Base-by-base conservation (phyloP, 345 rosid genomes). In the Draba incana region DNA sequence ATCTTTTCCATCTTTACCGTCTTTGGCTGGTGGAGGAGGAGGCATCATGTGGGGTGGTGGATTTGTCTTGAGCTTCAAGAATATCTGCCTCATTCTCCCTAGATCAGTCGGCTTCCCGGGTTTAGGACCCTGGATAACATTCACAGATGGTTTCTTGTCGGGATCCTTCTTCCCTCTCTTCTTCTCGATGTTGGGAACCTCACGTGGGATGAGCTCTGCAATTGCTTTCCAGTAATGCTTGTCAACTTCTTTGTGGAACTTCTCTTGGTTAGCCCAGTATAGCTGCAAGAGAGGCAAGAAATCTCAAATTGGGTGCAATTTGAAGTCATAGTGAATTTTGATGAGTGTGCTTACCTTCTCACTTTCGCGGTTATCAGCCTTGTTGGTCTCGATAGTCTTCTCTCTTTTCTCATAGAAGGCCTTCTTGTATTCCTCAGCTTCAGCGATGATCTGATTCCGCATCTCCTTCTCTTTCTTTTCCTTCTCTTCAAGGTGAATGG, bases 31-130 rank as follows among this genome's bases (percentile, higher is more conserved):
- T 30, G 76, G 75, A 0, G 89, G 88, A 5, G 91, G 84, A 24
- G 96, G 99, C 88, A 85, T 82, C 99, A 91, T 89, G 72, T 88
- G 97, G n/a, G 88, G 74, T 2, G 97, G 98, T 46, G 96, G 98
- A 57, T 79, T 82, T 68, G 86, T 87, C 76, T 92, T 89, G 50
- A 94, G 87, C 83, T 85, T 92, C 75, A 77, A 31, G 74, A 86
- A 82, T 31, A 92, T 76, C 69, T 95, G 98, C 72, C 97, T 84
- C 97, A 89, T 88, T 68, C 99, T 88, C 23, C 88, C 62, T 13
- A 89, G 85, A 71, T 95, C 98, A 6, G 96, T 81, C 2, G 90
- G 98, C 71, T 92, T 94, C 64, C 97, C 98, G 10, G 99, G 98
- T 69, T 92, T 92, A 31, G 98, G 98, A 52, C 98, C 98, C 51